Base-by-base conservation (phyloP, 805 yeast species). In the Hanseniaspora osmophila region DNA sequence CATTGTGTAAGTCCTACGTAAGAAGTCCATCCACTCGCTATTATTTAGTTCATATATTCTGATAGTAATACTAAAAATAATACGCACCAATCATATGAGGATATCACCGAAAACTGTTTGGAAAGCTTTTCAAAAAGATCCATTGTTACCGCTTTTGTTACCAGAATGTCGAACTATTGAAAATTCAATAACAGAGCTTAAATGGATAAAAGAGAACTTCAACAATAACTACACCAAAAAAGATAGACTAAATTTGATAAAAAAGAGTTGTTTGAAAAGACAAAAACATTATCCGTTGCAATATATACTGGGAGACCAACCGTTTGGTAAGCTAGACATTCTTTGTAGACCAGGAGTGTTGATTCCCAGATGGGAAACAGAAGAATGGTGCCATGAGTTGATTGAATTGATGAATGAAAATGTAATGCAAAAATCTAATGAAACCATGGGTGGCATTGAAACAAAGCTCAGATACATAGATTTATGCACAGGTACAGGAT, bases 291-390 rank as follows among this genome's bases (percentile, higher is more conserved):
- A 70, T 9, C 97, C 98, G 0, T 61, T 90, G 38, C 97, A 90
- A 59, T 88, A 90, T 59, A 74, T 90, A 10, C 64, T 90, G 10
- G 87, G 92, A 0, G 63, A 77, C 0, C 96, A 88, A 62, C 97
- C 97, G 1, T 90, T 90, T 66, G 94, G 92, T 0, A 55, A 59
- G 1, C 57, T 90, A 42, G 75, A 73, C 11, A 70, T 90, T 3
- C 47, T 54, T 22, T 84, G 95, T 54, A 54, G 61, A 29, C 66
- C 65, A 1, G 77, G 77, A 0, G 96, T 86, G 1, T 64, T 90
- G 48, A 88, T 90, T 27, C 97, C 98, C 0, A 64, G 98, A 43
- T 79, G 90, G 82, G 98, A 90, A 58, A 90, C 98, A 0, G 97
- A 90, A 59, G 95, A 86, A 55, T 90, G 96, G 96, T 66, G 73